phyloP scores from a whole-genome alignment of 164 flowering plant genomes.

The Umbilicus rupestris region DNA sequence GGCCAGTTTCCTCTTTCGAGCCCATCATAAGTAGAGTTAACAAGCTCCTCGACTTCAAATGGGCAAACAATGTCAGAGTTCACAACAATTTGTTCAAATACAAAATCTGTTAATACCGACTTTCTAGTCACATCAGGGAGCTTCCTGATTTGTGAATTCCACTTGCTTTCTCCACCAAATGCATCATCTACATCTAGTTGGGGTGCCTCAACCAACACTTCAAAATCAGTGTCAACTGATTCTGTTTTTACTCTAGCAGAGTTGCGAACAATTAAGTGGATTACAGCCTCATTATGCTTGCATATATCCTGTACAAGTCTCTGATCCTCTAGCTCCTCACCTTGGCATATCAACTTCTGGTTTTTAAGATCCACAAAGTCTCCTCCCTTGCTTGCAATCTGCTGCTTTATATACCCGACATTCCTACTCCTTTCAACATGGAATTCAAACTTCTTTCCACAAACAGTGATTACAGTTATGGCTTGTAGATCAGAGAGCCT shows the following conservation, averaged over 20 bases:
- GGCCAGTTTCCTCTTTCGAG: slow-evolving; percentile 28
- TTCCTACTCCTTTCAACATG: slow-evolving; percentile 26
- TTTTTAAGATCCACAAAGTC: slow-evolving; percentile 18
- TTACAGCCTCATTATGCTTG: slow-evolving; percentile 17
- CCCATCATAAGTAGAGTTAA: slow-evolving; percentile 22
- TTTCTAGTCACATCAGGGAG: slow-evolving; percentile 6
- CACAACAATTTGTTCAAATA: slow-evolving; percentile 24
- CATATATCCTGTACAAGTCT: slow-evolving; percentile 25
- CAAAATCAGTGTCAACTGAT: slow-evolving; percentile 23
- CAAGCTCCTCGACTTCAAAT: slow-evolving; percentile 16
- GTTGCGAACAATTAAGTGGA: slow-evolving; percentile 25
- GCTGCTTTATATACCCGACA: slow-evolving; percentile 32
- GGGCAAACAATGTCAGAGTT: slow-evolving; percentile 18
- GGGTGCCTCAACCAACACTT: slow-evolving; percentile 23
- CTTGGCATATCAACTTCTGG: slow-evolving; percentile 24
- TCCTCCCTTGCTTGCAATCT: slow-evolving; percentile 26
- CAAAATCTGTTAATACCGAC: slow-evolving; percentile 13
- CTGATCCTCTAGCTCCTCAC: slow-evolving; percentile 39
- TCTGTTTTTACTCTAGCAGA: slow-evolving; percentile 28
- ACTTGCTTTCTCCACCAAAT: slow-evolving; percentile 3
- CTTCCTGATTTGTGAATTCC: not conserved
- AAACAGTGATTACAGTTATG: slow-evolving; percentile 24
- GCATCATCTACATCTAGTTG: slow-evolving; percentile 8
- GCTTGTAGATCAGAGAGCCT: slow-evolving; percentile 33
- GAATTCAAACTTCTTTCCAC: slow-evolving; percentile 32